These are phyloP conservation scores for Pichia terricola DNA, from an alignment of 1,139 yeast genomes.

Conservation along the genomic window DNA sequence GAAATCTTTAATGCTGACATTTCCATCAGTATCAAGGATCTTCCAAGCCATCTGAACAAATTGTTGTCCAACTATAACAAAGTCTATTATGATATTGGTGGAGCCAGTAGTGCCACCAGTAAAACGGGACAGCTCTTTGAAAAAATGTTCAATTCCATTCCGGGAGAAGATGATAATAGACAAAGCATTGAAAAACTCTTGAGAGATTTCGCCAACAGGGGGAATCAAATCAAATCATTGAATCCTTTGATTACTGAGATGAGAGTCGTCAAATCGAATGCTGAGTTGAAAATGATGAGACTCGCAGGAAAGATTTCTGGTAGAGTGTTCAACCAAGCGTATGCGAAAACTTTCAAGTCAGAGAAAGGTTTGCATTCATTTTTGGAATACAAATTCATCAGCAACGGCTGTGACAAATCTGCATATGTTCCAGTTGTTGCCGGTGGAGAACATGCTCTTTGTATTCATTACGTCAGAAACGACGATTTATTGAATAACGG, in stretches of 20 bases:
- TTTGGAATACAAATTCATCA: conserved; percentile 71
- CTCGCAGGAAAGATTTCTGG: conserved; percentile 77
- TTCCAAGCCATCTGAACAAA: conserved; percentile 35
- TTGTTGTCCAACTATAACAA: conserved; percentile 38
- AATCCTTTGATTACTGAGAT: conserved; percentile 42
- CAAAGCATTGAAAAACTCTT: conserved; percentile 20
- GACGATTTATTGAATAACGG: conserved; percentile 67
- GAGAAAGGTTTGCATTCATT: conserved; percentile 78
- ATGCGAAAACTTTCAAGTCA: conserved; percentile 48
- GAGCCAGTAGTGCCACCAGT: conserved; percentile 8
- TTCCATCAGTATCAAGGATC: conserved; percentile 41
- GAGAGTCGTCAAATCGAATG: conserved; percentile 63
- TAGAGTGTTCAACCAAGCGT: conserved; percentile 75
- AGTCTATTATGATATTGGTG: conserved; percentile 39
- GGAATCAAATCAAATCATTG: conserved; percentile 31
- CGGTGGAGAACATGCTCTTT: conserved; percentile 76
- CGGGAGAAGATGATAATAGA: conserved; percentile 3
- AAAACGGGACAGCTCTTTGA: conserved; percentile 7
- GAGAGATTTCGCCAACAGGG: conserved; percentile 12
- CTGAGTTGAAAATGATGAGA: conserved; percentile 73
- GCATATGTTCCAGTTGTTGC: conserved; percentile 97
- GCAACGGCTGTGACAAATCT: conserved; percentile 80
- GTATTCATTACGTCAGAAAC: conserved; percentile 85
- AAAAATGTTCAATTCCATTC: conserved; percentile 10
- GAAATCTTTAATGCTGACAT: conserved; percentile 84